phyloP scores from a whole-genome alignment of 2,329 filamentous ascomycete genomes.

The Aspergillus aculeatus region DNA sequence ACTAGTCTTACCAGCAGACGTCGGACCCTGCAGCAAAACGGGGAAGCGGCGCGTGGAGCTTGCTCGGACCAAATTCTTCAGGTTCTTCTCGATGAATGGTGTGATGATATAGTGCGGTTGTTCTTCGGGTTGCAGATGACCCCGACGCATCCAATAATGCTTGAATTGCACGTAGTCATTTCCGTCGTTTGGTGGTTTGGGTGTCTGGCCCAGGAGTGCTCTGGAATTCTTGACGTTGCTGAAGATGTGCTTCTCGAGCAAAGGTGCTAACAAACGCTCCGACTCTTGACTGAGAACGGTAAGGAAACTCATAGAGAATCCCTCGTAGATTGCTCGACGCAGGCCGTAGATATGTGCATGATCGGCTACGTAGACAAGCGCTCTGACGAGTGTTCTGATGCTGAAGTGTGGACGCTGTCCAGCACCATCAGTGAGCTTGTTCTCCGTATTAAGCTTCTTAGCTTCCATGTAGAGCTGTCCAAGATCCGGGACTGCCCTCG shows the following conservation, averaged over 20 bases:
- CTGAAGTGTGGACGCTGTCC: slow-evolving; percentile 97
- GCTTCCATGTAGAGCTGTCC: slow-evolving; percentile 85
- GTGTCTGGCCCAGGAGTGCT: slow-evolving; percentile 73
- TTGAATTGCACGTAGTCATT: slow-evolving; percentile 78
- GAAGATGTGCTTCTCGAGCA: slow-evolving; percentile 79
- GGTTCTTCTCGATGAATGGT: slow-evolving; percentile 88
- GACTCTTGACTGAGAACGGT: slow-evolving; percentile 83
- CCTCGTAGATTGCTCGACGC: slow-evolving; percentile 84
- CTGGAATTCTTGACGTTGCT: slow-evolving; percentile 66
- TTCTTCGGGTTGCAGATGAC: slow-evolving; percentile 63
- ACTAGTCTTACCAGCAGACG: slow-evolving; percentile 95
- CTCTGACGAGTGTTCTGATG: slow-evolving; percentile 86
- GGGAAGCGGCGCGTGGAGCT: slow-evolving; percentile 90
- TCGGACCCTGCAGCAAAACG: slow-evolving; percentile 92
- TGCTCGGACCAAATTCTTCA: slow-evolving; percentile 90
- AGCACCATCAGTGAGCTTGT: slow-evolving; percentile 86
- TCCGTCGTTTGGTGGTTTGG: slow-evolving; percentile 73
- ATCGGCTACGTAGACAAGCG: slow-evolving; percentile 81
- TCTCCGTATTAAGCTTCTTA: slow-evolving; percentile 75
- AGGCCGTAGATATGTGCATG: slow-evolving; percentile 82
- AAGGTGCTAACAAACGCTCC: slow-evolving; percentile 71
- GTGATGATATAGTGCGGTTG: slow-evolving; percentile 94
- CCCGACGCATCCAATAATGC: slow-evolving; percentile 88
- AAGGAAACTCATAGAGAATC: slow-evolving; percentile 96
- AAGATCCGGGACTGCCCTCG: slow-evolving; percentile 74